Base-by-base conservation (phyloP, 2,329 filamentous ascomycete species). In the Pseudogymnoascus sp. region DNA sequence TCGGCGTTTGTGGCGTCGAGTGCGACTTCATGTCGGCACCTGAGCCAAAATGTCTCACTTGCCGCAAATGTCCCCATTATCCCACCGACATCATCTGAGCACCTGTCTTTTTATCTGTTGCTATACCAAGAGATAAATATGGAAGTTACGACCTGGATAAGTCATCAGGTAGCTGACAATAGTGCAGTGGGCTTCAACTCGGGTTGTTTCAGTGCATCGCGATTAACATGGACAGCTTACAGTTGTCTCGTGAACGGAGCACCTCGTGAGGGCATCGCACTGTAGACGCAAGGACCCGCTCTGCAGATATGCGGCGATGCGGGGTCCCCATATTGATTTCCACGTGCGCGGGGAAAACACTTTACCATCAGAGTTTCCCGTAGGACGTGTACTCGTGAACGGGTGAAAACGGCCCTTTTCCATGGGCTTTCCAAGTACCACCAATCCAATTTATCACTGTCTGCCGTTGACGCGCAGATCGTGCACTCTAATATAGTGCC, bases 1-100 rank as follows among this genome's bases (percentile, higher is more conserved):
- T 50, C 25, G 43, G 9, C 1, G 28, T 33, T 14, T 53, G n/a
- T 53, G 47, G 47, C 28, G 47, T 20, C 47, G 28, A 53, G 47
- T 53, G 6, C 47, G 47, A 33, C 28, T 33, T 20, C 28, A 33
- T 20, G 47, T 33, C 47, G 47, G 47, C 47, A 53, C 28, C 47
- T 53, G 47, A 53, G 47, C 47, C 47, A 53, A 53, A 53, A 53
- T 53, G 47, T 53, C 28, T 53, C 47, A 53, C 28, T 53, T 53
- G 28, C 28, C 5, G 47, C 47, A 9, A 35, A 20, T 53, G 11
- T 53, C 43, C 47, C 28, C 28, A 53, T 53, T 53, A 20, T 12
- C 47, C 20, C 47, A 33, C 28, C 33, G 9, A 33, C 47, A 53
- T 53, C 47, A 53, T 35, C 22, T 33, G 47, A 35, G 47, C 47